These are phyloP conservation scores for Pseudopithomyces chartarum DNA, from an alignment of 2,329 filamentous ascomycete species.

Conservation along the genomic window DNA sequence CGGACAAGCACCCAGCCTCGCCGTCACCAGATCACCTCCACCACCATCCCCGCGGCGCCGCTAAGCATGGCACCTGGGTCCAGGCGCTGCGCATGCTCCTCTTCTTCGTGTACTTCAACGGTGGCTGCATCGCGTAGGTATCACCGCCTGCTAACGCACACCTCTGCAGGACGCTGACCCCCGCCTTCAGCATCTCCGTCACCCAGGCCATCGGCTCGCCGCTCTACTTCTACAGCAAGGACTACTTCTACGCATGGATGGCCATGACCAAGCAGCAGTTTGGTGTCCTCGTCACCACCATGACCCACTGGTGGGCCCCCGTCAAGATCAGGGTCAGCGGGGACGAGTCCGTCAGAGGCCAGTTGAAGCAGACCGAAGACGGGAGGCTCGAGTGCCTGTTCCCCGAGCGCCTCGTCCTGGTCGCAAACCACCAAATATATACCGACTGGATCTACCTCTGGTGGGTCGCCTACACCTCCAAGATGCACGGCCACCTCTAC, in stretches of 20 bases:
- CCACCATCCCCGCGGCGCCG: constrained; percentile 42
- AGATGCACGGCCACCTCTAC: constrained; percentile 83
- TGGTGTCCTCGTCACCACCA: constrained; percentile 73
- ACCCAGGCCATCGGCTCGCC: constrained; percentile 76
- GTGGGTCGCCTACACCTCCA: constrained; percentile 82
- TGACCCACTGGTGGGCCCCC: constrained; percentile 85
- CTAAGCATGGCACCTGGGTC: constrained; percentile 50
- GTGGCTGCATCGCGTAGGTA: constrained; percentile 48
- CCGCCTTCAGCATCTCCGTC: constrained; percentile 52
- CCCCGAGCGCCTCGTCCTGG: constrained; percentile 78
- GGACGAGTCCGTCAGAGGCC: constrained; percentile 76
- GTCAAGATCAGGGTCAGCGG: constrained; percentile 81
- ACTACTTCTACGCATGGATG: constrained; percentile 84
- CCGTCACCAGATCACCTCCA: constrained; percentile 28
- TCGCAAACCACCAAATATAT: constrained; percentile 87
- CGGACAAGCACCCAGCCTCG: constrained; percentile 12
- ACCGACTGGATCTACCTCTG: constrained; percentile 94
- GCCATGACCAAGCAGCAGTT: constrained; percentile 85
- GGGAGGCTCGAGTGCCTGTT: constrained; percentile 77
- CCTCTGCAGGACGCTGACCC: constrained; percentile 27
- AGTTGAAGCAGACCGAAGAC: constrained; percentile 70
- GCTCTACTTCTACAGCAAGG: constrained; percentile 73
- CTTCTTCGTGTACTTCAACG: constrained; percentile 53
- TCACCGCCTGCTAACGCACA: constrained; percentile 12
- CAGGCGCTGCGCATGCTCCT: constrained; percentile 51